These are phyloP conservation scores for Euphorbia schlechtendalii DNA, from an alignment of 441 rosid genomes.

Conservation along the genomic window DNA sequence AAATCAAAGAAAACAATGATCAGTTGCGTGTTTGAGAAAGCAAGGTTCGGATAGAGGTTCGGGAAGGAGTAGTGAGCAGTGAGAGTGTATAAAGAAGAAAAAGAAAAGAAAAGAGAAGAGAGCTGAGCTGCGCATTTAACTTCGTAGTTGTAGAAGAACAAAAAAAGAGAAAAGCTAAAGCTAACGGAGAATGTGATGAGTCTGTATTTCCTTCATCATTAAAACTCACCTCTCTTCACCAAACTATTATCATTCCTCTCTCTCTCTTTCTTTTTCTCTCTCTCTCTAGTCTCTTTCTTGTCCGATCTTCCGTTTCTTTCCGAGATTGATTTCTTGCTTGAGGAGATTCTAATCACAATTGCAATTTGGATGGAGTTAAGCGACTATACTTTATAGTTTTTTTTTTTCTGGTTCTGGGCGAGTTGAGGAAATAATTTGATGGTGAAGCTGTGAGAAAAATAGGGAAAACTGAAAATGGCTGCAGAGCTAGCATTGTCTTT, in stretches of 20 bases:
- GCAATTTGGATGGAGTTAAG: not conserved
- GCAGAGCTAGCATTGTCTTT: slow-evolving; percentile 48
- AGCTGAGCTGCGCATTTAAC: slow-evolving; percentile 8
- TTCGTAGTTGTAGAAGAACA: slow-evolving; percentile 16
- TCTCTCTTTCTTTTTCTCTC: slow-evolving; percentile 7
- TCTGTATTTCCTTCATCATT: slow-evolving; percentile 14
- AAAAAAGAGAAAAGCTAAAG: slow-evolving; percentile 13
- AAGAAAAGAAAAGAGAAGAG: slow-evolving; percentile 2
- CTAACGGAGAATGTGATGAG: slow-evolving; percentile 41
- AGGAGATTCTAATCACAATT: not conserved
- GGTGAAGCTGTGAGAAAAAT: slow-evolving; percentile 17
- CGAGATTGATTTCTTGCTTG: not conserved
- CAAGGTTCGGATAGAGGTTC: slow-evolving; percentile 14
- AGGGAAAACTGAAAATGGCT: slow-evolving; percentile 27
- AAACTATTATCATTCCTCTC: not conserved
- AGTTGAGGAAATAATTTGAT: not conserved
- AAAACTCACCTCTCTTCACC: slow-evolving; percentile 3
- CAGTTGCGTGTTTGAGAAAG: not conserved
- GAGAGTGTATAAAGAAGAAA: slow-evolving; percentile 36
- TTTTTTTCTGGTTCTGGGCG: not conserved
- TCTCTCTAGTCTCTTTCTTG: slow-evolving; percentile 11
- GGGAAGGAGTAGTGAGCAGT: not conserved
- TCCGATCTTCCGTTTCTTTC: slow-evolving; percentile 20
- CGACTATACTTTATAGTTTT: not conserved
- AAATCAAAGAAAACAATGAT: not conserved